Evolutionary conservation across 2,329 filamentous ascomycete genomes (phyloP).

Genomic region (Endothia cerciana): DNA sequence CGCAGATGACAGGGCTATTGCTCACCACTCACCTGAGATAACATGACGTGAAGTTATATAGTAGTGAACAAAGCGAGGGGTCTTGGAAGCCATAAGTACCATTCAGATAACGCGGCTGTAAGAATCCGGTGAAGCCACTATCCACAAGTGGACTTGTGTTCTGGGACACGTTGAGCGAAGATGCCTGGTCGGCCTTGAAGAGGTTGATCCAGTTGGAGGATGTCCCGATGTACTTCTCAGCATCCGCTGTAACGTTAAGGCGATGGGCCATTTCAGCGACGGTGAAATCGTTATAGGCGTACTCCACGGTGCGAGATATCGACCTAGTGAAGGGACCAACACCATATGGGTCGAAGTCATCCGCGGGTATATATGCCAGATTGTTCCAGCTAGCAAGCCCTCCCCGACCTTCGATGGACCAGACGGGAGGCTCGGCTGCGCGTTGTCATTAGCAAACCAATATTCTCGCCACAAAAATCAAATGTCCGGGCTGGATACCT

Average conservation of each 20-base stretch:
- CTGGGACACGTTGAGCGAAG: slow-evolving; percentile 38
- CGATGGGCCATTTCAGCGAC: slow-evolving; percentile 62
- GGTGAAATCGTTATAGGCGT: slow-evolving; percentile 73
- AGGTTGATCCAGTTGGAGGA: slow-evolving; percentile 68
- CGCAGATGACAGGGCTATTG: not conserved
- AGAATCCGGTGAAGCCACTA: slow-evolving; percentile 67
- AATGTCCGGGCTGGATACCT: slow-evolving; percentile 22
- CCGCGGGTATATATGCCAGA: slow-evolving; percentile 68
- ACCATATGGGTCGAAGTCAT: slow-evolving; percentile 64
- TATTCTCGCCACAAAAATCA: no score
- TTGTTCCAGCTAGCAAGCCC: slow-evolving; percentile 72
- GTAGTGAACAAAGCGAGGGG: slow-evolving; percentile 61
- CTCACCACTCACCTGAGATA: slow-evolving; percentile 27
- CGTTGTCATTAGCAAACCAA: not conserved
- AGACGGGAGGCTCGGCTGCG: slow-evolving; percentile 62
- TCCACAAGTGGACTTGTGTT: slow-evolving; percentile 38
- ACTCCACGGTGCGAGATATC: slow-evolving; percentile 72
- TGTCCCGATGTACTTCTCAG: slow-evolving; percentile 58
- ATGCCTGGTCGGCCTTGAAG: slow-evolving; percentile 61
- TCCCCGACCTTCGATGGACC: slow-evolving; percentile 69
- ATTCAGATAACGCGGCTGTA: slow-evolving; percentile 68
- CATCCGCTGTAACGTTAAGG: slow-evolving; percentile 57
- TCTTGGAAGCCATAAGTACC: slow-evolving; percentile 69
- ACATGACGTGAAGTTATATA: slow-evolving; percentile 44
- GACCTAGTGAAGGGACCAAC: slow-evolving; percentile 68